Conservation (phyloP, 345 rosid species). For the Eucalyptus sideroxylon region DNA sequence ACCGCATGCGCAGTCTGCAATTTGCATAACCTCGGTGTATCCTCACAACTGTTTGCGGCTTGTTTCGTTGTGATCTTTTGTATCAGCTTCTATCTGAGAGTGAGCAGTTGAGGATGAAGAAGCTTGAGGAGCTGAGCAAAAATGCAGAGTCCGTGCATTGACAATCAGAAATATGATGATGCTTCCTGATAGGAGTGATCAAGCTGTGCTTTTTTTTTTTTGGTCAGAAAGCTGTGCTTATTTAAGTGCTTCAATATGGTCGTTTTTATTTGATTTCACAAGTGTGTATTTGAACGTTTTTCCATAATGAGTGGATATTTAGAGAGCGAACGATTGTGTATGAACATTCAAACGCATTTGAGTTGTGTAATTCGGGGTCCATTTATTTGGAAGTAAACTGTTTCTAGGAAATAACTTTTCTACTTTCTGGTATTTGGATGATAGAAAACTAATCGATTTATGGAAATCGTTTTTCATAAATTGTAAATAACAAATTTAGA, state of each 20-base stretch:
- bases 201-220: not conserved
- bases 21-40: not conserved
- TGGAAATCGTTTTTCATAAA: too few relatives aligned
- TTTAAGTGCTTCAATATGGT: not conserved
- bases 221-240: too few relatives aligned
- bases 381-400: not conserved
- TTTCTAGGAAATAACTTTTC: not conserved
- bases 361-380: not conserved
- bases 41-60: not conserved
- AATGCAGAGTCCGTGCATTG: not conserved
- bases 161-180: not conserved
- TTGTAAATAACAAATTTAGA: not conserved
- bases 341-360: not conserved
- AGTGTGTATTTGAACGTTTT: not conserved
- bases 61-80: not conserved
- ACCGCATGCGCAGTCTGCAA: not conserved
- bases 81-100: constrained; percentile 56
- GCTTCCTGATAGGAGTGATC: not conserved
- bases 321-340: not conserved
- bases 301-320: not conserved
- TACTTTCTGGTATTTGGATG: not conserved
- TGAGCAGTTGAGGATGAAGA: constrained; percentile 58
- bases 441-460: too few relatives aligned
- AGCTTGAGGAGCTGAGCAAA: constrained; percentile 67
- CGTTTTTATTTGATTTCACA: not conserved